Base-by-base conservation (phyloP, 345 rosid species). In the Litchi chinensis region DNA sequence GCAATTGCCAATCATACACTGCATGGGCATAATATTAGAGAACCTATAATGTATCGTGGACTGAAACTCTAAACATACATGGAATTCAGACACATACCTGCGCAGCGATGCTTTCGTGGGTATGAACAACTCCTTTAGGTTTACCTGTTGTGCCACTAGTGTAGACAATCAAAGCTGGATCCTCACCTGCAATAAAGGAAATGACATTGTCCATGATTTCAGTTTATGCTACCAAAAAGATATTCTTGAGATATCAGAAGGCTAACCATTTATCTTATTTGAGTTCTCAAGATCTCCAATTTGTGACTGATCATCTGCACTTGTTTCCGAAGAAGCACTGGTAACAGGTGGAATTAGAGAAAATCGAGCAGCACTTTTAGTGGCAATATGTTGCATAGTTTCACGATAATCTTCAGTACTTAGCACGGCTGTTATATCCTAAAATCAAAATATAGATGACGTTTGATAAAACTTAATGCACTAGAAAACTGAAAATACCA, bases 121-220 rank as follows among this genome's bases (percentile, higher is more conserved):
- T 94, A 77, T 96, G 99, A 71, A 96, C 92, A 79, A 89, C 99
- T 75, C 98, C 99, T 85, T 96, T 96, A n/a, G 99, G 99, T 83
- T 90, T 96, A 72, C 99, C 98, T 15, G 99, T 96, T 75, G 99
- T 96, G 74, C 99, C 99, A 85, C 99, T 96, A 5, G 99, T 96
- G 82, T 96, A 96, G 68, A 94, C 82, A 73, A 96, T 86, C 79
- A 96, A 83, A 39, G 99, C 98, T 65, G 99, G 99, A 78, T 93
- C 83, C 66, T 90, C 92, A 83, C 80, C 97, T 93, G 85, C 73
- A 82, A 24, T 80, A 84, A 46, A 8, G 44, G 52, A 74, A 86
- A 85, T 73, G 79, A 80, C 43, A 40, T 41, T 56, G 50, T 22
- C 71, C 64, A 74, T 43, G 68, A 78, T 22, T 75, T 76, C 73